Evolutionary conservation across 257 asterid genomes (phyloP).

Genomic region (Jacaranda copaia): DNA sequence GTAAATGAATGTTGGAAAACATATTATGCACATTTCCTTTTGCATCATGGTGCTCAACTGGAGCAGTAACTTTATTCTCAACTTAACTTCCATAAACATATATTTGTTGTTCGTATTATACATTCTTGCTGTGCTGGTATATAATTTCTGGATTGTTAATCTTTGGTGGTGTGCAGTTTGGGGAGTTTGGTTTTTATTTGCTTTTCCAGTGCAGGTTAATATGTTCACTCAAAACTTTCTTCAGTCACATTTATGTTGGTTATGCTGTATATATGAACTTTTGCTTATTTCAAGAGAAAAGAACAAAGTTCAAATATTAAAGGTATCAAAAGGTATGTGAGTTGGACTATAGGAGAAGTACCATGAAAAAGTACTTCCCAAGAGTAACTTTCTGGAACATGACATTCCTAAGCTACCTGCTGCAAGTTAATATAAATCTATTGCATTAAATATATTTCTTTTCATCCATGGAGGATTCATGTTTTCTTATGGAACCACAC

Average conservation of each 20-base stretch:
- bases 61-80: too few species aligned
- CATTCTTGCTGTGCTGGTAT: too few species aligned
- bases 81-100: too few species aligned
- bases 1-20: too few species aligned
- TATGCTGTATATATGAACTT: neutral
- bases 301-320: neutral
- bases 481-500: slow-evolving; percentile 23
- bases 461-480: slow-evolving; percentile 9
- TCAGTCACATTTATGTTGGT: slow-evolving; percentile 13
- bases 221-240: neutral
- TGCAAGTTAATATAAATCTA: slow-evolving; percentile 2
- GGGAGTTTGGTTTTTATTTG: too few species aligned
- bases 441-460: slow-evolving; percentile 7
- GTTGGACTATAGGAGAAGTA: slow-evolving; percentile 8
- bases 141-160: too few species aligned
- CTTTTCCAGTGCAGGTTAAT: neutral
- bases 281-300: neutral
- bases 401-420: slow-evolving; percentile 1
- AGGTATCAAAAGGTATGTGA: neutral
- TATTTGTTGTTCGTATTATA: too few species aligned
- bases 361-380: neutral
- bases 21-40: too few species aligned
- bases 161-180: too few species aligned
- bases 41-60: too few species aligned
- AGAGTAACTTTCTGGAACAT: slow-evolving; percentile 5